phyloP scores from a whole-genome alignment of 805 yeast genomes.

The Yarrowia sp. region DNA sequence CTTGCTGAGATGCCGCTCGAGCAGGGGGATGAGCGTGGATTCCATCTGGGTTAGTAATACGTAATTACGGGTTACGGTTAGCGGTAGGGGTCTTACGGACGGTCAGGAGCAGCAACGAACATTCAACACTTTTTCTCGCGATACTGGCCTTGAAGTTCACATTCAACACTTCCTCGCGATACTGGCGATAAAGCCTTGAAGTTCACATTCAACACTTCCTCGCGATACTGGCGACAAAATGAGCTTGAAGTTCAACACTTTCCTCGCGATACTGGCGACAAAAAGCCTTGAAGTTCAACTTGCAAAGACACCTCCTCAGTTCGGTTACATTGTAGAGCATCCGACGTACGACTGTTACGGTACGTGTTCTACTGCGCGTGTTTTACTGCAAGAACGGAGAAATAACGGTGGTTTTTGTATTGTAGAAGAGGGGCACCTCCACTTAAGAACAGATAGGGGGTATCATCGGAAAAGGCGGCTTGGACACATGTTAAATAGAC shows the following conservation, averaged over 20 bases:
- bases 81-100: no score
- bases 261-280: no score
- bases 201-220: no score
- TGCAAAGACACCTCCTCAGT: not conserved
- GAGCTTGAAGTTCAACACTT: no score
- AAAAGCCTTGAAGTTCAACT: no score
- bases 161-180: no score
- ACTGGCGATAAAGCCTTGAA: no score
- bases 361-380: not conserved
- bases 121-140: no score
- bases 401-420: not conserved
- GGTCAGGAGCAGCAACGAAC: no score
- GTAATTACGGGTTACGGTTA: not conserved
- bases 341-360: not conserved
- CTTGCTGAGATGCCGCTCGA: constrained; percentile 66
- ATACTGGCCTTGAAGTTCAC: no score
- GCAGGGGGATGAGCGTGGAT: constrained; percentile 54
- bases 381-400: not conserved
- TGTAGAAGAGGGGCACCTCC: not conserved
- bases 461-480: not conserved
- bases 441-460: not conserved
- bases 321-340: not conserved
- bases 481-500: no score
- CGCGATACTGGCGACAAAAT: no score
- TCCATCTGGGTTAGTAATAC: constrained; percentile 41